Evolutionary conservation across 106 monocot species (phyloP), one percentile per base, ranked within the genome.

Genomic region (Posidonia australis): DNA sequence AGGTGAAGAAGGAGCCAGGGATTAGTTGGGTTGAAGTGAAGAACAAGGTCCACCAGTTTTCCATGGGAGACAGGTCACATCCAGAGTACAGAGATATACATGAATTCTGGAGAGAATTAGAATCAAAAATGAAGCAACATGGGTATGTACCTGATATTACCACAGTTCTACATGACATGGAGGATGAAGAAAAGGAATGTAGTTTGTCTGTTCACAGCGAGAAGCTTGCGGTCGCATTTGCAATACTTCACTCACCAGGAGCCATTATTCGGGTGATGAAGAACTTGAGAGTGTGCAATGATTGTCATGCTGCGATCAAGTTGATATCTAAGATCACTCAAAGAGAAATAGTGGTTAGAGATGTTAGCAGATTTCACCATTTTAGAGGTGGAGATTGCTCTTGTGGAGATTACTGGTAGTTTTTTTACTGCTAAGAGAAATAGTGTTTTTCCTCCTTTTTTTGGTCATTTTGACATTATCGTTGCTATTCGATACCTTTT

Each of bases 1-100:
- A 55, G 43, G 82, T 84, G 70, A 79, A 73, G 70, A 89, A 89
- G 67, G 89, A 89, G 65, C 88, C 84, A 1, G 82, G 89, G 31
- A 70, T 80, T 21, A 84, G 84, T 42, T 85, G 80, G 86, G 78
- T 86, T 30, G 86, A 90, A 57, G 48, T 83, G 44, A 81, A 77
- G 66, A 86, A 83, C 19, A 51, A 72, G 22, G 62, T 90, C 10
- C 76, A 83, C 75, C 83, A 79, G 24, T 90, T 90, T 67, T 78
- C 66, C 4, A 86, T 69, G 0, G 78, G 83, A 11, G 69, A 77
- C 45, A 54, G 46, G 26, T 81, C 65, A 0, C 83, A 86, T 77
- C 73, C 73, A 5, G 73, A 19, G 58, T 62, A 73, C 20, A 69
- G 30, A 24, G 82, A 82, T 27, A 80, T 89, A 16, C 64, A 78